phyloP scores from a whole-genome alignment of 2,329 filamentous ascomycete species.

The Byssochlamys sp. region DNA sequence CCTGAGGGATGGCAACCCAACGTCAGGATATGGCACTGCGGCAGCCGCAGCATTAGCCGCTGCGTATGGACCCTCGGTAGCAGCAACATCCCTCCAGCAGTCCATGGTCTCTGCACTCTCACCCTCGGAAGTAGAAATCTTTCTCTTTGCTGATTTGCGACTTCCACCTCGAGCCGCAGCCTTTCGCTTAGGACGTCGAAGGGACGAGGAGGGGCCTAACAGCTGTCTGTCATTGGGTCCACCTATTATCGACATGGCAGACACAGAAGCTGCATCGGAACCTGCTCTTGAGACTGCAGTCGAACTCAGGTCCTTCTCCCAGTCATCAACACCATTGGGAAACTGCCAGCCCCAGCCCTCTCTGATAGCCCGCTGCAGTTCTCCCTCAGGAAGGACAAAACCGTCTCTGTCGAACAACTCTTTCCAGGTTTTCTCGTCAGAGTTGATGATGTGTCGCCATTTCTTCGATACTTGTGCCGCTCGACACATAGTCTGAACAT shows the following conservation, averaged over 20 bases:
- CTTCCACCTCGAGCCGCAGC: constrained; percentile 36
- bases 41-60: constrained; percentile 72
- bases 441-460: constrained; percentile 84
- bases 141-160: constrained; percentile 50
- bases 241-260: constrained; percentile 13
- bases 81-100: constrained; percentile 39
- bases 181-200: constrained; percentile 39
- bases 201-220: constrained; percentile 12
- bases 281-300: constrained; percentile 32
- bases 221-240: constrained; percentile 16
- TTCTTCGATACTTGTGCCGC: constrained; percentile 88
- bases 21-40: constrained; percentile 69
- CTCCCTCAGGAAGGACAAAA: constrained; percentile 66
- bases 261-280: constrained; percentile 20
- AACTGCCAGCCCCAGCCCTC: constrained; percentile 99
- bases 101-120: constrained; percentile 32
- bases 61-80: constrained; percentile 72
- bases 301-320: constrained; percentile 68
- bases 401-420: constrained; percentile 78
- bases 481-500: constrained; percentile 74
- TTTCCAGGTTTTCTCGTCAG: constrained; percentile 93
- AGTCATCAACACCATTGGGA: constrained; percentile 62
- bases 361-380: constrained; percentile 72
- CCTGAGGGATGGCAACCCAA: constrained; percentile 68
- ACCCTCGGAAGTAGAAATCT: constrained; percentile 39